Percentiles rank a stretch among this genome's conserved stretches.
Conservation (phyloP, 306 rosid species). For the Malus sieversii region DNA sequence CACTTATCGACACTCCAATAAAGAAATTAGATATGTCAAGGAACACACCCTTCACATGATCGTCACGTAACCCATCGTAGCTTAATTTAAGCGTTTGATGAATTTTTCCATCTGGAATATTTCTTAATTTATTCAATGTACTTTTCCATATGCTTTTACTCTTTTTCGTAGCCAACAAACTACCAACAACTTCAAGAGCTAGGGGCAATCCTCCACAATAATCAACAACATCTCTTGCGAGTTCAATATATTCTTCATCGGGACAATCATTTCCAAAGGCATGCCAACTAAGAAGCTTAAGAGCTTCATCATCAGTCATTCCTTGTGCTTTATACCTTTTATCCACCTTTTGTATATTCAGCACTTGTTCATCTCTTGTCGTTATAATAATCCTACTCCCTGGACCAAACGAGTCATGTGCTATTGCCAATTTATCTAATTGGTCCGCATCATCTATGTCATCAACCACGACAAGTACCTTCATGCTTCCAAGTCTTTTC, state of each 20-base stretch:
- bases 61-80: slow-evolving; percentile 2
- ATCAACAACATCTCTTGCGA: background rate
- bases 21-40: slow-evolving; percentile 34
- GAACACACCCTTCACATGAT: slow-evolving; percentile 15
- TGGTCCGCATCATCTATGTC: background rate
- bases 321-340: too few relatives aligned
- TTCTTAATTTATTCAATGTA: slow-evolving; percentile 15
- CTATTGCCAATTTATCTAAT: background rate
- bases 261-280: too few relatives aligned
- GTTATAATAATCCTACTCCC: slow-evolving; percentile 13
- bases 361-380: background rate
- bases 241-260: too few relatives aligned
- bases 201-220: slow-evolving; percentile 35
- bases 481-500: background rate
- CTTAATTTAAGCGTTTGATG: slow-evolving; percentile 19
- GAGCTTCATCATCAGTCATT: too few relatives aligned
- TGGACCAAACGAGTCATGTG: background rate
- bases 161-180: slow-evolving; percentile 8
- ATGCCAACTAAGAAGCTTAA: too few relatives aligned
- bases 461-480: slow-evolving; percentile 12
- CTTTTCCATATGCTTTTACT: slow-evolving; percentile 10
- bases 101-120: slow-evolving; percentile 8
- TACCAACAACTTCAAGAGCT: slow-evolving; percentile 32
- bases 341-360: background rate
- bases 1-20: background rate